Base-by-base conservation (phyloP, 176 grass and related monocot genomes). In the Neostapfia colusana region DNA sequence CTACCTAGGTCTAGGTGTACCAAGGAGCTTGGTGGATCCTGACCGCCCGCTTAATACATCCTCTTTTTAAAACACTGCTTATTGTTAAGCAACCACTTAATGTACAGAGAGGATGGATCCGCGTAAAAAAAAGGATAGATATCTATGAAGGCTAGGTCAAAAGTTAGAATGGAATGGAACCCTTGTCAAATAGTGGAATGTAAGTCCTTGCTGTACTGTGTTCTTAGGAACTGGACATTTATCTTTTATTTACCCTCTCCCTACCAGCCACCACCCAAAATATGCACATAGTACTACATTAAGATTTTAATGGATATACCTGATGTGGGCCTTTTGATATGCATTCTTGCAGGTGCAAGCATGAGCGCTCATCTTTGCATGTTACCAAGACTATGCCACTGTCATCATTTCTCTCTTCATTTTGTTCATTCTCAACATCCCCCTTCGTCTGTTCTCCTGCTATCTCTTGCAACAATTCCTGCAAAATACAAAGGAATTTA, bases 381-480 rank as follows among this genome's bases (percentile, higher is more conserved):
- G 88, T 85, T 73, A 97, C 86, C 70, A 93, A 78, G 81, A 97
- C 84, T 78, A 82, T 88, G 73, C 88, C 82, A 60, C 44, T 90
- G 46, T 73, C 54, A 68, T 83, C 63, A 69, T 44, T 72, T 80
- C 39, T 70, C 57, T 84, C 81, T 69, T 83, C 72, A 72, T 35
- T 17, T 37, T 82, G 62, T 71, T 53, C 74, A n/a, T 65, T 81
- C 40, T 75, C 78, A 35, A 41, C 39, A 71, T 56, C 67, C 48
- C 71, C 80, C 49, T 88, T 92, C n/a, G 23, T 86, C 71, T 81
- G 82, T 82, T 97, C 89, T 87, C 89, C 89, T 82, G 88, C 89
- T 85, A 97, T 93, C 84, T 97, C 91, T 84, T 93, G 79, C 69
- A 97, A 84, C 67, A 97, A 69, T 46, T 93, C 95, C 95, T 97